A percentile compares a stretch with the other conserved stretches of the same genome.
These are phyloP conservation scores for Aphanoascus verrucosus DNA, from an alignment of 2,329 filamentous ascomycete species.

Conservation along the genomic window DNA sequence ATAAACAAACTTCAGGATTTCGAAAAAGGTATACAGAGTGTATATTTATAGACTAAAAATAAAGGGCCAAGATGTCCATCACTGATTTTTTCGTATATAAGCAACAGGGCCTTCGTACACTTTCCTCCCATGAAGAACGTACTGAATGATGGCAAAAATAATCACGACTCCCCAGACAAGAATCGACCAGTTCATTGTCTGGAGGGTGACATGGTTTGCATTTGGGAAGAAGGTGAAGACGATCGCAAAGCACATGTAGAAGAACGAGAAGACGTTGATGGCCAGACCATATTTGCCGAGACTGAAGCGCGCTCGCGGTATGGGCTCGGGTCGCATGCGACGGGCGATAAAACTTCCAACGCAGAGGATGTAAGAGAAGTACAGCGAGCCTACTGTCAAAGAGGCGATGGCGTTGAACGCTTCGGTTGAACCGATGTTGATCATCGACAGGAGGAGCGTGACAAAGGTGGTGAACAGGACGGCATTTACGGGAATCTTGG, in stretches of 20 bases:
- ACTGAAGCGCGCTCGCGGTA: constrained; percentile 15
- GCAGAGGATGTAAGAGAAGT: constrained; percentile 32
- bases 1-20: too few relatives aligned
- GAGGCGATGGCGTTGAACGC: constrained; percentile 34
- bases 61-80: not conserved
- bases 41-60: too few relatives aligned
- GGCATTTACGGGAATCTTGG: constrained; percentile 20
- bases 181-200: constrained; percentile 32
- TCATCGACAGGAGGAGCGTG: constrained; percentile 25
- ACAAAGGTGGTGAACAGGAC: constrained; percentile 23
- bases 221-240: constrained; percentile 29
- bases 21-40: too few relatives aligned
- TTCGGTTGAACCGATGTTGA: constrained; percentile 31
- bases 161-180: constrained; percentile 24
- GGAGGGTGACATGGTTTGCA: constrained; percentile 23
- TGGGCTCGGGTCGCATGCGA: constrained; percentile 24
- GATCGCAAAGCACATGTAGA: constrained; percentile 25
- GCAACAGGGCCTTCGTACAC: constrained; percentile 16
- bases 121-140: constrained; percentile 15
- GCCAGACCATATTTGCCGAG: constrained; percentile 23
- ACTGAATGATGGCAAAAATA: constrained; percentile 16
- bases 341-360: constrained; percentile 27
- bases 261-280: constrained; percentile 29
- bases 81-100: constrained; percentile 9
- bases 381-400: constrained; percentile 30